These are phyloP conservation scores for Jaltomata sinuosa DNA, from an alignment of 257 asterid genomes.

Conservation along the genomic window DNA sequence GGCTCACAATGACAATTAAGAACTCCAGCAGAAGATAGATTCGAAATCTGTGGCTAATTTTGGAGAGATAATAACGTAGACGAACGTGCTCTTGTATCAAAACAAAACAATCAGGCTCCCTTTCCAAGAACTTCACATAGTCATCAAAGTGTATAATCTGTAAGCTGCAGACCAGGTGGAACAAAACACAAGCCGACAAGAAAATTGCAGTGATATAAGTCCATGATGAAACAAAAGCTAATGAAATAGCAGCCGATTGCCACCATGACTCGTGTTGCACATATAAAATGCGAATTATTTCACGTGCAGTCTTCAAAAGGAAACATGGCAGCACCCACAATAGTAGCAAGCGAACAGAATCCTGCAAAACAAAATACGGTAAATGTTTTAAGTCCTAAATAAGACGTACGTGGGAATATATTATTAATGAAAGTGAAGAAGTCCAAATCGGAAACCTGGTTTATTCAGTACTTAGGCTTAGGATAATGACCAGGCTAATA, in stretches of 20 bases:
- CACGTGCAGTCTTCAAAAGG: slow-evolving; percentile 56
- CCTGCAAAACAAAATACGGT: slow-evolving; percentile 33
- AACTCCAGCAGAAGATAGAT: slow-evolving; percentile 68
- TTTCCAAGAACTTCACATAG: slow-evolving; percentile 65
- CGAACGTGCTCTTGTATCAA: slow-evolving; percentile 69
- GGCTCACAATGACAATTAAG: slow-evolving; percentile 61
- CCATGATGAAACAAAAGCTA: slow-evolving; percentile 56
- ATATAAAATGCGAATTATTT: slow-evolving; percentile 44
- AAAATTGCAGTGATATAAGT: slow-evolving; percentile 40
- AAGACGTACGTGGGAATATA: background rate
- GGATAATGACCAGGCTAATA: background rate
- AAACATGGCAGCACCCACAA: slow-evolving; percentile 57
- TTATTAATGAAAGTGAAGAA: background rate
- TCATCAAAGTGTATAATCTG: slow-evolving; percentile 81
- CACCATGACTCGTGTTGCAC: slow-evolving; percentile 59
- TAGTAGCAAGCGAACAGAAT: slow-evolving; percentile 43
- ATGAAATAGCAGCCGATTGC: slow-evolving; percentile 44
- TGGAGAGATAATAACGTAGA: slow-evolving; percentile 55
- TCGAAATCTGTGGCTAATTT: slow-evolving; percentile 86
- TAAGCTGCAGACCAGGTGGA: slow-evolving; percentile 68
- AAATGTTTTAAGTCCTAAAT: background rate
- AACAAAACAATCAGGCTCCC: slow-evolving; percentile 43
- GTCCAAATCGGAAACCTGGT: background rate
- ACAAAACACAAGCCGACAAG: slow-evolving; percentile 50
- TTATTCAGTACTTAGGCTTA: background rate